These are phyloP conservation scores for Salvia hispanica DNA, from an alignment of 257 asterid genomes.

Conservation along the genomic window DNA sequence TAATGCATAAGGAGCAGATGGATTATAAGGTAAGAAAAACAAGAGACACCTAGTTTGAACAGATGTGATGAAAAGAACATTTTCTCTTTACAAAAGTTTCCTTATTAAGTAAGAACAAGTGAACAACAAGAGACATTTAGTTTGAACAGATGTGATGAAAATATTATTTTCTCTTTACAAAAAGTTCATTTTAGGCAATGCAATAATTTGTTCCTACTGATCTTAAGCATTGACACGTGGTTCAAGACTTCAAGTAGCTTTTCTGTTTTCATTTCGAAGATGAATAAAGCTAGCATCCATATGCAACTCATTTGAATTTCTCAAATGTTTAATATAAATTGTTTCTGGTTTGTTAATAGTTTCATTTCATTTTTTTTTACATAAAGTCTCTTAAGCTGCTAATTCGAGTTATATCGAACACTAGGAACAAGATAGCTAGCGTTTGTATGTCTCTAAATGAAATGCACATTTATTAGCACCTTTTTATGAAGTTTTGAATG, in stretches of 20 bases:
- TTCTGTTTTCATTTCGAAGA: neutral
- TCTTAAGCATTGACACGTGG: neutral
- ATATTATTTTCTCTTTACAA: neutral
- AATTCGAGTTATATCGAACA: slow-evolving; percentile 1
- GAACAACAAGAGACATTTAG: neutral
- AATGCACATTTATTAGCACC: neutral
- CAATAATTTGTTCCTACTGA: neutral
- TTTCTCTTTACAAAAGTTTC: neutral
- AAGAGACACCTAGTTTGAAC: neutral
- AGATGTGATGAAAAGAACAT: slow-evolving; percentile 3
- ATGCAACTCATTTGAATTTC: neutral
- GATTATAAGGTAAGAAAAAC: neutral
- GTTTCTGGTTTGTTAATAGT: neutral
- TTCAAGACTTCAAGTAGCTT: neutral
- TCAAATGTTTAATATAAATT: neutral
- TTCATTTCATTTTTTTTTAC: neutral
- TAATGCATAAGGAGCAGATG: slow-evolving; percentile 4
- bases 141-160: neutral
- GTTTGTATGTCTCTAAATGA: neutral
- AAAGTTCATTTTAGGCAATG: neutral
- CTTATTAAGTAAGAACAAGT: no score
- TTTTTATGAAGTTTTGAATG: neutral
- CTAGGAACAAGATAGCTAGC: neutral
- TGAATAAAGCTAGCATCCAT: neutral
- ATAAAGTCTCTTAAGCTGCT: neutral